These are phyloP conservation scores for Paecilomyces formosus DNA, from an alignment of 2,329 filamentous ascomycete genomes.

Conservation along the genomic window DNA sequence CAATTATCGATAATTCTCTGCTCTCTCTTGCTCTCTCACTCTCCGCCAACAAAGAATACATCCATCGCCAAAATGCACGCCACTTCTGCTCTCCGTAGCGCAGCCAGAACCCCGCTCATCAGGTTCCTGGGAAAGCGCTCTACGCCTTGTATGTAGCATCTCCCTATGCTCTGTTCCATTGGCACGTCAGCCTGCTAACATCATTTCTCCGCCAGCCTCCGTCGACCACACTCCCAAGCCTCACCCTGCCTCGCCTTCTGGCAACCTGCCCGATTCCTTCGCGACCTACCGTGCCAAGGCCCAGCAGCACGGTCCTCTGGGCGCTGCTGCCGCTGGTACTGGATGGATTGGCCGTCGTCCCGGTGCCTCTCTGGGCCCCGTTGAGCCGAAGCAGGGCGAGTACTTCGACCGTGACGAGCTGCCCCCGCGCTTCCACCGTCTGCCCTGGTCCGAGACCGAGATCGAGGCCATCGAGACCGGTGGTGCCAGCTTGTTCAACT, in stretches of 20 bases:
- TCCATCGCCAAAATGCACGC: conserved; percentile 31
- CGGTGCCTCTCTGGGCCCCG: conserved; percentile 64
- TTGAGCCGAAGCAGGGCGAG: conserved; percentile 64
- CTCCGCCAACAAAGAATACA: not conserved
- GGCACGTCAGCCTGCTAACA: not conserved
- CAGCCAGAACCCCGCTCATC: conserved; percentile 40
- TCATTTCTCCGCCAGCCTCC: conserved; percentile 23
- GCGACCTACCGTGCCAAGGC: conserved; percentile 56
- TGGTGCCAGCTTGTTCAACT: conserved; percentile 62
- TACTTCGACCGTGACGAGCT: conserved; percentile 88
- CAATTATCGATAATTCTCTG: conserved; percentile 5
- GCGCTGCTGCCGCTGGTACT: conserved; percentile 25
- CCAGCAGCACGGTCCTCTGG: conserved; percentile 57
- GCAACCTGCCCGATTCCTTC: conserved; percentile 54
- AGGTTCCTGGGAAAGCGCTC: conserved; percentile 44
- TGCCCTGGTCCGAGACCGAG: conserved; percentile 68
- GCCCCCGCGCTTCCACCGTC: conserved; percentile 71
- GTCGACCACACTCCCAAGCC: conserved; percentile 50
- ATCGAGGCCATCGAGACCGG: conserved; percentile 95
- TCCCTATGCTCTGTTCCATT: not conserved
- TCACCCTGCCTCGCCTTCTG: conserved; percentile 51
- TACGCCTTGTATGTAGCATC: conserved; percentile 31
- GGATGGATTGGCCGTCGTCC: conserved; percentile 51
- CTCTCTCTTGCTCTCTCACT: not conserved
- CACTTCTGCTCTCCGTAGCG: conserved; percentile 33